Evolutionary conservation across 2,329 filamentous ascomycete genomes (phyloP).

Genomic region (Cladosporium sp.): DNA sequence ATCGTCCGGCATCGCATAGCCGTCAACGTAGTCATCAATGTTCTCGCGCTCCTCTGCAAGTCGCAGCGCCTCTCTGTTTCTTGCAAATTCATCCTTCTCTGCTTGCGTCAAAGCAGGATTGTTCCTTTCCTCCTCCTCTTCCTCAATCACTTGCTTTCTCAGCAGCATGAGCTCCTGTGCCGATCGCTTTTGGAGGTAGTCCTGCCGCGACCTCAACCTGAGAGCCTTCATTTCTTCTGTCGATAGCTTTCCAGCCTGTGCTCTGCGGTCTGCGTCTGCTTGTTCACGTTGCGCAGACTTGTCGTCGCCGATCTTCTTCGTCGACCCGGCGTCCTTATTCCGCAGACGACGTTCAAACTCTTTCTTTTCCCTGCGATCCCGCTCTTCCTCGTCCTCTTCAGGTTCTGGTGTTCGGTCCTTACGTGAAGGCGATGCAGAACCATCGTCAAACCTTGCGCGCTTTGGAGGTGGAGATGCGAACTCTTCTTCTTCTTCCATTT

Average conservation of each 20-base stretch:
- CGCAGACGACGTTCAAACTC: slow-evolving; percentile 76
- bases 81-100: slow-evolving; percentile 85
- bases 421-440: slow-evolving; percentile 26
- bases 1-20: slow-evolving; percentile 90
- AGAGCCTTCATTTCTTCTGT: slow-evolving; percentile 76
- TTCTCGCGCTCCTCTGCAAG: slow-evolving; percentile 70
- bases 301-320: slow-evolving; percentile 68
- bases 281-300: slow-evolving; percentile 44
- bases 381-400: slow-evolving; percentile 43
- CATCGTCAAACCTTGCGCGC: slow-evolving; percentile 64
- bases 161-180: slow-evolving; percentile 81
- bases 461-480: slow-evolving; percentile 71
- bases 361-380: slow-evolving; percentile 73
- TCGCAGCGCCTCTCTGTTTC: slow-evolving; percentile 70
- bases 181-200: slow-evolving; percentile 92
- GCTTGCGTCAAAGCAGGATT: slow-evolving; percentile 72
- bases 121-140: slow-evolving; percentile 72
- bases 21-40: slow-evolving; percentile 90
- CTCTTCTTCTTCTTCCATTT: slow-evolving; percentile 56
- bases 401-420: slow-evolving; percentile 21
- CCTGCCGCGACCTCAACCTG: slow-evolving; percentile 79
- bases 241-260: slow-evolving; percentile 63
- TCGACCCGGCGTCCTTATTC: slow-evolving; percentile 68
- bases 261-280: slow-evolving; percentile 59
- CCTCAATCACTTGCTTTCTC: slow-evolving; percentile 85